Base-by-base conservation (phyloP, 345 rosid species). In the Salix suchowensis region DNA sequence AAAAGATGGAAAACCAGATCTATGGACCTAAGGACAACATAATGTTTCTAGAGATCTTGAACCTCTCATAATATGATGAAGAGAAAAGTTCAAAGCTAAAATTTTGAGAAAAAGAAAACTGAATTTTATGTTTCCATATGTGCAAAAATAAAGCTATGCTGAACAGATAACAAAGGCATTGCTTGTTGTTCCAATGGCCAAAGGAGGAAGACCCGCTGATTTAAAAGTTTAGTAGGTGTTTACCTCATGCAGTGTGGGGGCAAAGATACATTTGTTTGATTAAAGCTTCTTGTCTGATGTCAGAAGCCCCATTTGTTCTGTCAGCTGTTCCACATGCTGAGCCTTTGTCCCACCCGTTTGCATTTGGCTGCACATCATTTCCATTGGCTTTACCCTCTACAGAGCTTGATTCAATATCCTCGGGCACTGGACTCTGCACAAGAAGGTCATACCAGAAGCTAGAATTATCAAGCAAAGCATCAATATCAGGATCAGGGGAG, bases 271-370 rank as follows among this genome's bases (percentile, higher is more conserved):
- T 39, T 52, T 40, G 44, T 16, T 34, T 46, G 26, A 62, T 83
- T 82, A 85, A 44, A 76, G 78, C 58, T 72, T 71, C 69, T 86
- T 70, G 77, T 90, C 89, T 26, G 99, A 87, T 21, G 89, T 68
- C 73, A 94, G 91, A 81, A 84, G 97, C 67, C 87, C 93, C 98
- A 96, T 91, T 83, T 90, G 93, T 78, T 89, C 94, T 5, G 97
- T 91, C 19, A 94, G 93, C 71, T 90, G 83, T 83, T 91, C 89
- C 92, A 94, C 70, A 77, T 83, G 85, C 79, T 85, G 82, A 28
- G 79, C 48, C 65, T 83, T 83, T 85, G 75, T 81, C 85, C 92
- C 92, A 87, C 74, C 81, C 86, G 42, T 86, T 86, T 69, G 83
- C 90, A 28, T 12, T 73, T 44, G 55, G 69, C 83, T 79, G 84